Evolutionary conservation across 73 alveolate genomes (phyloP), one percentile per base, ranked within the genome.

Genomic region (Tetrahymena malaccensis): DNA sequence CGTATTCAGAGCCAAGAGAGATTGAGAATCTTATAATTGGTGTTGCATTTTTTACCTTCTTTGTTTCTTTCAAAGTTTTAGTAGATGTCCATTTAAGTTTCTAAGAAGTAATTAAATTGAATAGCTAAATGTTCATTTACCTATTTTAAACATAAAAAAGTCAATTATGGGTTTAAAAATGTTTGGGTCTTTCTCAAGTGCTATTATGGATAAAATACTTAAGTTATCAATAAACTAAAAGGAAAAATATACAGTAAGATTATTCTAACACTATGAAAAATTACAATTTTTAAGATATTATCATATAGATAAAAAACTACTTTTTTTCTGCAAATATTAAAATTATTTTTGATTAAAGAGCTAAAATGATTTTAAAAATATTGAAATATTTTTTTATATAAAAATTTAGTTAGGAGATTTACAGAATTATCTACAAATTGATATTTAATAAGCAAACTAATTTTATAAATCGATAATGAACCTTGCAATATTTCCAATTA

Each of bases 391-490:
- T 70, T 70, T 35, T 27, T 22, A 27, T 4, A 27, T 8, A 27
- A 70, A n/a, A 22, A 70, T 27, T n/a, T 22, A 70, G 89, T 17
- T 70, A 57, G 98, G 97, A 19, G 95, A 96, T 56, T 85, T 96
- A 83, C 57, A 94, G 44, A 96, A 94, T 94, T 94, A 94, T 38
- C 83, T 96, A 57, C 97, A 96, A 94, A 93, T 95, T 15, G 98
- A 96, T 94, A 93, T 94, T 93, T 95, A 70, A 93, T 55, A 95
- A 31, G 95, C 96, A 56, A 95, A 95, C 33, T 94, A 96, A n/a
- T 96, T 96, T 55, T 58, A 94, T 34, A 93, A 85, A 27, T 85
- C 95, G 43, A 85, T 93, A 37, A 83, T 96, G 40, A 44, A 93
- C 44, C 93, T 94, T 37, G 43, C 94, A 19, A 55, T 93, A 43